phyloP scores from a whole-genome alignment of 345 rosid species.

The Bruguiera sexangula region DNA sequence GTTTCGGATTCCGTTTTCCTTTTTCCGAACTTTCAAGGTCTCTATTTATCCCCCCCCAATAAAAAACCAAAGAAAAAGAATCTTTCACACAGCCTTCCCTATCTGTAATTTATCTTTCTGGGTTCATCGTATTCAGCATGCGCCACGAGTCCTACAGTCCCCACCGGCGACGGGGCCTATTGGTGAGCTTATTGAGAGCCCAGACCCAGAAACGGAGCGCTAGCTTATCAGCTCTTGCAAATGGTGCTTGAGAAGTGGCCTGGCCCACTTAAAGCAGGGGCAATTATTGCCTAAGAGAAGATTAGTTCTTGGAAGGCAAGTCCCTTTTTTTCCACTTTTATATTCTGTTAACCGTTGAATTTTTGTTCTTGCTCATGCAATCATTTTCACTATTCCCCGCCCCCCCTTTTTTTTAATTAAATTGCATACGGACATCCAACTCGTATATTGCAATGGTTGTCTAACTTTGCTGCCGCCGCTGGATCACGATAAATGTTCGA shows the following conservation, averaged over 20 bases:
- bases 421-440: constrained; percentile 45
- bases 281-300: constrained; percentile 49
- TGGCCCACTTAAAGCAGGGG: constrained; percentile 44
- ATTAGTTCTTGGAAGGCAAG: constrained; percentile 60
- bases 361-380: background rate
- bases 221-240: constrained; percentile 54
- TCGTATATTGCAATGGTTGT: constrained; percentile 61
- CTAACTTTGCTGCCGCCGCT: constrained; percentile 48
- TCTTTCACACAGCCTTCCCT: too few species aligned
- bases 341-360: background rate
- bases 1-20: too few species aligned
- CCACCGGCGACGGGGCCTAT: too few species aligned
- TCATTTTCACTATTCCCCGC: too few species aligned
- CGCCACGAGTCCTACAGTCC: too few species aligned
- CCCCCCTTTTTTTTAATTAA: background rate
- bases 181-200: too few species aligned
- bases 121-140: too few species aligned
- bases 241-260: constrained; percentile 49
- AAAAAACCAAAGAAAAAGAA: constrained; percentile 4
- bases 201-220: background rate
- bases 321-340: background rate
- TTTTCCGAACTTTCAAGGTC: too few species aligned
- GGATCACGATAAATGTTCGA: constrained; percentile 70
- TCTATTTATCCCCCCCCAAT: constrained; percentile 4
- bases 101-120: too few species aligned